Evolutionary conservation across 306 rosid genomes (phyloP).

Genomic region (Psophocarpus tetragonolobus): DNA sequence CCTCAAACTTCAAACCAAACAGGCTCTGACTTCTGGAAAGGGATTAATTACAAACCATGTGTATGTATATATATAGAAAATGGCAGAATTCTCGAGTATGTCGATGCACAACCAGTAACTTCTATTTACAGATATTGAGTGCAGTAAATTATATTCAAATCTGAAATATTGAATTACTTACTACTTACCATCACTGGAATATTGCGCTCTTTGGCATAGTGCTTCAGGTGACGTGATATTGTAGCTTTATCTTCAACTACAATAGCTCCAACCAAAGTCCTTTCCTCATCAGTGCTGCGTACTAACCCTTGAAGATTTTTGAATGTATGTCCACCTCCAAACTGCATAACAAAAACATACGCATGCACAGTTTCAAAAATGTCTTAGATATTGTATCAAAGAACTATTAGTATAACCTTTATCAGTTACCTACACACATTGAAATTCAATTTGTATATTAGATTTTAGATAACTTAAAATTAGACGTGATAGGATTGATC

Average conservation of each 20-base stretch:
- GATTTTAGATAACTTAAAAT: not conserved
- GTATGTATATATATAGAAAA: not conserved
- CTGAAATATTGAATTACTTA: not conserved
- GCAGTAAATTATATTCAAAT: not conserved
- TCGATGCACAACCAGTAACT: not conserved
- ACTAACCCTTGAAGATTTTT: conserved; percentile 73
- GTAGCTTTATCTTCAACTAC: conserved; percentile 58
- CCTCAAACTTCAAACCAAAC: too few relatives aligned
- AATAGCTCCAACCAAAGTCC: conserved; percentile 52
- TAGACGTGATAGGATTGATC: conserved; percentile 5
- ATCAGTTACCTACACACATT: not conserved
- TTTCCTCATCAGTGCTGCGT: conserved; percentile 43
- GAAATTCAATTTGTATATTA: not conserved
- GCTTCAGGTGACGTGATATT: conserved; percentile 78
- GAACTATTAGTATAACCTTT: not conserved
- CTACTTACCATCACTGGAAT: conserved; percentile 64
- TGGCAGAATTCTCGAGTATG: not conserved
- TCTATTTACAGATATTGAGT: not conserved
- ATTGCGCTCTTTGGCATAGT: conserved; percentile 61
- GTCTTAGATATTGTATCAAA: conserved; percentile 21
- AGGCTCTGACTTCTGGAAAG: too few relatives aligned
- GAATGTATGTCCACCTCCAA: conserved; percentile 77
- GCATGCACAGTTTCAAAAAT: not conserved
- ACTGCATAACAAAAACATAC: conserved; percentile 45
- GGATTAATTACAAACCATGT: too few relatives aligned